Percentiles rank a stretch among this genome's conserved stretches.
Evolutionary conservation across 1,139 yeast genomes (phyloP).

Genomic region (Zygoascus hellenicus): DNA sequence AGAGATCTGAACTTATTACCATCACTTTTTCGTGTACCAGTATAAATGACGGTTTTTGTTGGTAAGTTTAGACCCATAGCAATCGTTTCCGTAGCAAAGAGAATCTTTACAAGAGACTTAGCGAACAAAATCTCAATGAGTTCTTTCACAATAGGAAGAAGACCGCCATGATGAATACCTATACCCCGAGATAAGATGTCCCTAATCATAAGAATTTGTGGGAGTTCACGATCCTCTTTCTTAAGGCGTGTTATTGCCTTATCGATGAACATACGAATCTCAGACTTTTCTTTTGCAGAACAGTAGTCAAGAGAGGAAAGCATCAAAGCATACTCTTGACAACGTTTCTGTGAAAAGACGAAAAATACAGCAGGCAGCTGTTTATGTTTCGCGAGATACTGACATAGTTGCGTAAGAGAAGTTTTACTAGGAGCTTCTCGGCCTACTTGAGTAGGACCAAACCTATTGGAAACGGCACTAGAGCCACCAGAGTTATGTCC

Average conservation of each 20-base stretch:
- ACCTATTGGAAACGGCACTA: slow-evolving; percentile 16
- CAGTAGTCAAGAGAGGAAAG: slow-evolving; percentile 73
- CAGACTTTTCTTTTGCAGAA: slow-evolving; percentile 77
- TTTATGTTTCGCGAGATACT: slow-evolving; percentile 56
- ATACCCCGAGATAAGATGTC: slow-evolving; percentile 85
- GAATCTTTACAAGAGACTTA: slow-evolving; percentile 74
- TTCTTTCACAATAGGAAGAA: slow-evolving; percentile 91
- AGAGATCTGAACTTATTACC: slow-evolving; percentile 76
- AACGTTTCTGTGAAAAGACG: slow-evolving; percentile 87
- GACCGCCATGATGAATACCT: slow-evolving; percentile 96
- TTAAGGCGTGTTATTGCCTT: slow-evolving; percentile 81
- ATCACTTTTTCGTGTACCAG: slow-evolving; percentile 81
- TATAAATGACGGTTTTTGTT: slow-evolving; percentile 90
- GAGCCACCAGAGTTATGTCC: slow-evolving; percentile 31
- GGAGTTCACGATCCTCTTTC: slow-evolving; percentile 87
- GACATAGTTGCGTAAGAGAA: slow-evolving; percentile 49
- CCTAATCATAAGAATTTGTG: slow-evolving; percentile 78
- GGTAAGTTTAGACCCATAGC: slow-evolving; percentile 98
- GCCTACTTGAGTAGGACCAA: slow-evolving; percentile 40
- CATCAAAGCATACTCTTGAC: slow-evolving; percentile 88
- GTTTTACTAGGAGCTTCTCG: slow-evolving; percentile 55
- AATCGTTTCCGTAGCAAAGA: slow-evolving; percentile 96
- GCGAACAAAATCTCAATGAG: slow-evolving; percentile 90
- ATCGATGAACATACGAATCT: slow-evolving; percentile 87
- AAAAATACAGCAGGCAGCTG: slow-evolving; percentile 87